Conservation (phyloP, 371 early-diverging fungal species). For the Batkoa obscura region DNA sequence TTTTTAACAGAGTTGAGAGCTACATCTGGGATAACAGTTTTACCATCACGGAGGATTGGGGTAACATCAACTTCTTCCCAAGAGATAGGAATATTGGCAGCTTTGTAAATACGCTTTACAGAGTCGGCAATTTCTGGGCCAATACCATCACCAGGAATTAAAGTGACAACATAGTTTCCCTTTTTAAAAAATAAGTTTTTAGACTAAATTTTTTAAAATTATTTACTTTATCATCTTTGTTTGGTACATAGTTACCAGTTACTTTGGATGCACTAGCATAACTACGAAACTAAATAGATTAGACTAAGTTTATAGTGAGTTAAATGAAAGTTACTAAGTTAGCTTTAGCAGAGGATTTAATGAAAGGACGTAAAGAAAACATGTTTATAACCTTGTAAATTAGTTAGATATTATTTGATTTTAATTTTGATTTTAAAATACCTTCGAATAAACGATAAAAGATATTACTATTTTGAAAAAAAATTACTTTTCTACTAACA, state of each 20-base stretch:
- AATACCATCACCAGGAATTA: constrained; percentile 97
- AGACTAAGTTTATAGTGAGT: too few species aligned
- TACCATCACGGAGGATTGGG: constrained; percentile 77
- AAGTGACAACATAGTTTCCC: constrained; percentile 71
- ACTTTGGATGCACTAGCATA: background rate
- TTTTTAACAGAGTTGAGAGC: constrained; percentile 78
- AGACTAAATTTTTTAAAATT: background rate
- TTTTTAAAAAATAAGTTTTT: constrained; percentile 7
- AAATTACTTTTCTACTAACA: too few species aligned
- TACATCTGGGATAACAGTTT: constrained; percentile 80
- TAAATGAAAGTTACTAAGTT: too few species aligned
- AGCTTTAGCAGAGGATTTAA: too few species aligned
- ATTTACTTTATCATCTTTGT: constrained; percentile 6
- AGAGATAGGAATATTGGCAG: constrained; percentile 82
- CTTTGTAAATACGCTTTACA: constrained; percentile 81
- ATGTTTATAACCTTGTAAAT: too few species aligned
- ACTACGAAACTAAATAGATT: too few species aligned
- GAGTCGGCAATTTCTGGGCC: constrained; percentile 94
- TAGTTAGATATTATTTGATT: too few species aligned
- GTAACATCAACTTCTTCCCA: constrained; percentile 95
- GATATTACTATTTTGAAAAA: too few species aligned
- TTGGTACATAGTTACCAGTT: constrained; percentile 3
- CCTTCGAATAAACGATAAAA: too few species aligned
- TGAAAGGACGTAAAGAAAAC: too few species aligned
- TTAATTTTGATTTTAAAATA: too few species aligned